These are phyloP conservation scores for Alternaria burnsii DNA, from an alignment of 2,329 filamentous ascomycete genomes.

Conservation along the genomic window DNA sequence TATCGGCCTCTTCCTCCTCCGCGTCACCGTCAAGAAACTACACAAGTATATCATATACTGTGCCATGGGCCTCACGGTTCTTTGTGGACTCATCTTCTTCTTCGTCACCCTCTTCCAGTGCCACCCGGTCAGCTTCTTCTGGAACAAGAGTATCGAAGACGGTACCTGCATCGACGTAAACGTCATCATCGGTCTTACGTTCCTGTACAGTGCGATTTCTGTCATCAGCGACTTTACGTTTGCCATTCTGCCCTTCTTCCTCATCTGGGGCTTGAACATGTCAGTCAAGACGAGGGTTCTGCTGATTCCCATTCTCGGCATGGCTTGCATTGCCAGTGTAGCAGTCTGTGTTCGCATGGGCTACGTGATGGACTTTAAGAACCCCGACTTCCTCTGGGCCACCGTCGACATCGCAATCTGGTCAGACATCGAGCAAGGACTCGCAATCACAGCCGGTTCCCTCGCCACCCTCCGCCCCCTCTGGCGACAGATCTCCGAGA, in stretches of 20 bases:
- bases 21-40: slow-evolving; percentile 38
- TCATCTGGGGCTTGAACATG: slow-evolving; percentile 63
- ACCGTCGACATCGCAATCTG: slow-evolving; percentile 51
- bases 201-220: slow-evolving; percentile 58
- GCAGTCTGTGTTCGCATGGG: slow-evolving; percentile 48
- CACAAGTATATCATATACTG: slow-evolving; percentile 50
- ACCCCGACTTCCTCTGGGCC: slow-evolving; percentile 47
- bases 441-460: slow-evolving; percentile 48
- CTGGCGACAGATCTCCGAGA: slow-evolving; percentile 36
- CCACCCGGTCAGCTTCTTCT: slow-evolving; percentile 59
- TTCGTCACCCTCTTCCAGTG: slow-evolving; percentile 62
- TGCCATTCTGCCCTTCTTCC: slow-evolving; percentile 60
- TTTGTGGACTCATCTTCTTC: slow-evolving; percentile 54
- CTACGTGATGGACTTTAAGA: slow-evolving; percentile 47
- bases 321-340: slow-evolving; percentile 56
- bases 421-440: slow-evolving; percentile 49
- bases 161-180: slow-evolving; percentile 55
- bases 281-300: slow-evolving; percentile 57
- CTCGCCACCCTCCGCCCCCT: slow-evolving; percentile 50
- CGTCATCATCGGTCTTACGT: slow-evolving; percentile 55
- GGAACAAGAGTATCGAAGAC: slow-evolving; percentile 50
- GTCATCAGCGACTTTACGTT: slow-evolving; percentile 60
- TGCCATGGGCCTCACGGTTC: slow-evolving; percentile 45
- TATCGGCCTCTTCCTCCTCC: slow-evolving; percentile 47
- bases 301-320: slow-evolving; percentile 58